Conservation (phyloP, 2,329 filamentous ascomycete species). For the Chrysoporthe austroafricana region DNA sequence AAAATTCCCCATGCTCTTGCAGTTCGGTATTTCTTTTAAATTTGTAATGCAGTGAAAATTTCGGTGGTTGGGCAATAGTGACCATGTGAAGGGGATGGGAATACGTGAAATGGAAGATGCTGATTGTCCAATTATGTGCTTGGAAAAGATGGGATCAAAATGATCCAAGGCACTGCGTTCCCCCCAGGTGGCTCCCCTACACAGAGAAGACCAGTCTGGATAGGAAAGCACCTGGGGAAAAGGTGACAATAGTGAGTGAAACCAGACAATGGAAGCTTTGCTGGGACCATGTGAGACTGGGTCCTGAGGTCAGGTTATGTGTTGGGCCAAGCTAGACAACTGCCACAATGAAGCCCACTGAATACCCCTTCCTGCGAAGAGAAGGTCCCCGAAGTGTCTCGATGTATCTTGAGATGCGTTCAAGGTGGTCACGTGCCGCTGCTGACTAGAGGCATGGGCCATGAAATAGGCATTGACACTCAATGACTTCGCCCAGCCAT, state of each 20-base stretch:
- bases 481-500: not conserved
- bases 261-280: not conserved
- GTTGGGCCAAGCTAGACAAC: not conserved
- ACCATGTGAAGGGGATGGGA: not conserved
- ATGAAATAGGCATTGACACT: not conserved
- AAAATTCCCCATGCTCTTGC: not conserved
- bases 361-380: not conserved
- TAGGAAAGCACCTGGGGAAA: not conserved
- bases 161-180: not conserved
- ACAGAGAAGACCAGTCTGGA: too few relatives aligned
- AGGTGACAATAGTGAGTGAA: not conserved
- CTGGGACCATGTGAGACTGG: not conserved
- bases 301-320: not conserved
- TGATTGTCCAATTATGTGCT: not conserved
- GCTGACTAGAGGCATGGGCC: not conserved
- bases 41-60: not conserved
- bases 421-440: slow-evolving; percentile 2
- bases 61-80: not conserved
- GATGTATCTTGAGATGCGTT: not conserved
- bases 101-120: not conserved
- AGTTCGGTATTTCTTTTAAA: not conserved
- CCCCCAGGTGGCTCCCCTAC: not conserved
- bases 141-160: not conserved
- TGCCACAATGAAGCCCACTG: not conserved
- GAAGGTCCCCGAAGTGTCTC: not conserved